Conservation (phyloP, 352 stramenopile species). For the Phytophthora citrophthora region DNA sequence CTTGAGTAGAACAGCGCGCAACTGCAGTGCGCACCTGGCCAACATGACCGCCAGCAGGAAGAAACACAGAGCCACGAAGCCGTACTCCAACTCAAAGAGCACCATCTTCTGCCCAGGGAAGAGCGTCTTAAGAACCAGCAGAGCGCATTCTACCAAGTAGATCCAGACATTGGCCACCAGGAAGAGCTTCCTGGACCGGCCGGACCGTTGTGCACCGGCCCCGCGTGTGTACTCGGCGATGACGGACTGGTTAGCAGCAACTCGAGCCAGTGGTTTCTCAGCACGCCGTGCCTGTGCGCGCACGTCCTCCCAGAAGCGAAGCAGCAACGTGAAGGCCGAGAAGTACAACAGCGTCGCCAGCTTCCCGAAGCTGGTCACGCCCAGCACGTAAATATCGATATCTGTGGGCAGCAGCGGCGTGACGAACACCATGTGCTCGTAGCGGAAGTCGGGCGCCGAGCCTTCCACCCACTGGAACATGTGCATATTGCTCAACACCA, state of each 20-base stretch:
- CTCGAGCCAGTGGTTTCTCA: slow-evolving; percentile 63
- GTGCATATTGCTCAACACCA: slow-evolving; percentile 81
- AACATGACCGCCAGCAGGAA: slow-evolving; percentile 75
- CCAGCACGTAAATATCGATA: slow-evolving; percentile 86
- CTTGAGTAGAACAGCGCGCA: slow-evolving; percentile 64
- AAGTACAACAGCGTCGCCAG: slow-evolving; percentile 84
- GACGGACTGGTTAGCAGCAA: slow-evolving; percentile 75
- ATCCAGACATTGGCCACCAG: slow-evolving; percentile 86
- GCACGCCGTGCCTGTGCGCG: slow-evolving; percentile 55
- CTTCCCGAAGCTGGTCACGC: slow-evolving; percentile 77
- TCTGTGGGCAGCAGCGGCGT: slow-evolving; percentile 71
- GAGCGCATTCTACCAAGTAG: slow-evolving; percentile 73
- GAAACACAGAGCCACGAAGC: slow-evolving; percentile 78
- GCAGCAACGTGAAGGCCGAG: slow-evolving; percentile 79
- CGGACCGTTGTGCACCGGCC: slow-evolving; percentile 47
- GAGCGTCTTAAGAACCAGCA: slow-evolving; percentile 76
- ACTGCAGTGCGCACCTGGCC: slow-evolving; percentile 54
- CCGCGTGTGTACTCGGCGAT: slow-evolving; percentile 75
- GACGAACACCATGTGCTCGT: slow-evolving; percentile 79
- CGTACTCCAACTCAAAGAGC: slow-evolving; percentile 77
- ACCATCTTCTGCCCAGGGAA: slow-evolving; percentile 63
- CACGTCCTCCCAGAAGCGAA: slow-evolving; percentile 86
- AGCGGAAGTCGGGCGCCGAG: slow-evolving; percentile 44
- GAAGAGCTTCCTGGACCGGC: slow-evolving; percentile 67
- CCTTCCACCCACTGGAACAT: slow-evolving; percentile 83